Evolutionary conservation across 108 stramenopile genomes (phyloP).

Genomic region (Thalassiosira profunda): DNA sequence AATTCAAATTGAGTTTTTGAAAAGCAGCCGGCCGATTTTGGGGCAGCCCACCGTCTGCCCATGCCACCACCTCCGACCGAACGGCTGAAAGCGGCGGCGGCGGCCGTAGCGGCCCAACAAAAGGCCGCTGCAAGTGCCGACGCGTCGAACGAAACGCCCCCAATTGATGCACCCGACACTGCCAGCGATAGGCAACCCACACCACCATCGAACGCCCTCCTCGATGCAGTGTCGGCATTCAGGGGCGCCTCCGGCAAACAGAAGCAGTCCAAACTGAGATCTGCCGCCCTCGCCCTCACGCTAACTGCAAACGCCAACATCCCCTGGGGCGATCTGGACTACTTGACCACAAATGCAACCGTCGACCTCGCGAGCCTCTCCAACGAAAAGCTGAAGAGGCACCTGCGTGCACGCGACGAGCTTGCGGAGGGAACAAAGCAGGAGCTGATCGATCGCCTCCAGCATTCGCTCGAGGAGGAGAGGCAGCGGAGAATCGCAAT

Average conservation of each 20-base stretch:
- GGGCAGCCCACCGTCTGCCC: no score
- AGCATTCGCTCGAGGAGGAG: slow-evolving; percentile 62
- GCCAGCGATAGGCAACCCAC: no score
- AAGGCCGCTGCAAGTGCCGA: not conserved
- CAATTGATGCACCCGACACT: no score
- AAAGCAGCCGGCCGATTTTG: no score
- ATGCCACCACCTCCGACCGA: not conserved
- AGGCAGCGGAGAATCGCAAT: slow-evolving; percentile 51
- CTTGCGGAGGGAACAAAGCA: slow-evolving; percentile 55
- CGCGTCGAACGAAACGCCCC: slow-evolving; percentile 3
- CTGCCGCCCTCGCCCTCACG: slow-evolving; percentile 2
- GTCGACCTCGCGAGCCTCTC: slow-evolving; percentile 35
- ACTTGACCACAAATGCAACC: slow-evolving; percentile 17
- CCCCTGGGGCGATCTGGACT: slow-evolving; percentile 15
- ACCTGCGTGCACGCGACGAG: slow-evolving; percentile 63
- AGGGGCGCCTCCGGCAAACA: no score
- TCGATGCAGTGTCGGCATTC: no score
- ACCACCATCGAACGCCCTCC: no score
- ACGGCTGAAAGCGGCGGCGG: not conserved
- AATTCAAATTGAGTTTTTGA: no score
- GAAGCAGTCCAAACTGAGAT: no score
- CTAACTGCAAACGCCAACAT: not conserved
- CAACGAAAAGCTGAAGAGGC: slow-evolving; percentile 27
- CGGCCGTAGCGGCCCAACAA: not conserved
- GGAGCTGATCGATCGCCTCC: slow-evolving; percentile 53